Conservation (phyloP, 345 rosid species). For the thale cress (Arabidopsis thaliana) region DNA sequence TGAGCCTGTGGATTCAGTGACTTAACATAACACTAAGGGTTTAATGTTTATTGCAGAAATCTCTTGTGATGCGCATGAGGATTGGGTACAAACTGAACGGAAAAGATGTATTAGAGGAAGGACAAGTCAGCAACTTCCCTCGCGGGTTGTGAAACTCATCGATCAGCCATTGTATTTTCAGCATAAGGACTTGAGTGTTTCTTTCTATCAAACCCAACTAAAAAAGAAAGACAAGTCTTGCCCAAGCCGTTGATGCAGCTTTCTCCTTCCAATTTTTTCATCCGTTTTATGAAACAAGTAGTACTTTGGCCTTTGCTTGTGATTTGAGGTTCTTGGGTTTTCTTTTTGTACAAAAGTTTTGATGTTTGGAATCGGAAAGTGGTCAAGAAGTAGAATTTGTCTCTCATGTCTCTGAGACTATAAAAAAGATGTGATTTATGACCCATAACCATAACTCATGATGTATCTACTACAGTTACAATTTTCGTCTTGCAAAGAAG, state of each 20-base stretch:
- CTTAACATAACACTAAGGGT: conserved; percentile 1
- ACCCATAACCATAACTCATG: too few relatives aligned
- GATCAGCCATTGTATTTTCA: conserved; percentile 19
- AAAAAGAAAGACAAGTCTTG: conserved; percentile 4
- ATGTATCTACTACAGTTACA: conserved; percentile 24
- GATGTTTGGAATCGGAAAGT: conserved; percentile 35
- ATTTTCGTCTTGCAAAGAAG: too few relatives aligned
- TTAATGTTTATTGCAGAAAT: conserved; percentile 67
- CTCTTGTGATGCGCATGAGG: conserved; percentile 91
- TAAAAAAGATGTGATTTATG: conserved; percentile 19
- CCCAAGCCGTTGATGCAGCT: conserved; percentile 37
- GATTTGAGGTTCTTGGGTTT: conserved; percentile 29
- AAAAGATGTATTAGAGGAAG: conserved; percentile 89
- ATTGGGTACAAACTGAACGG: conserved; percentile 80
- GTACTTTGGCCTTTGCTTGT: conserved; percentile 36
- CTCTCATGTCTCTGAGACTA: conserved; percentile 24
- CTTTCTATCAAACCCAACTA: conserved; percentile 8
- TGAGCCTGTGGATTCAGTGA: conserved; percentile 14
- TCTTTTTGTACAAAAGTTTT: conserved; percentile 39
- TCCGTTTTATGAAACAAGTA: conserved; percentile 34
- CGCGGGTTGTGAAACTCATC: conserved; percentile 64
- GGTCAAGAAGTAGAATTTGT: conserved; percentile 25
- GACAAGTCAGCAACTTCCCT: conserved; percentile 91
- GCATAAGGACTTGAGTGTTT: conserved; percentile 20
- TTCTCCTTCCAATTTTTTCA: conserved; percentile 22